Evolutionary conservation across 2,329 filamentous ascomycete genomes (phyloP).

Genomic region (Alternaria ventricosa): DNA sequence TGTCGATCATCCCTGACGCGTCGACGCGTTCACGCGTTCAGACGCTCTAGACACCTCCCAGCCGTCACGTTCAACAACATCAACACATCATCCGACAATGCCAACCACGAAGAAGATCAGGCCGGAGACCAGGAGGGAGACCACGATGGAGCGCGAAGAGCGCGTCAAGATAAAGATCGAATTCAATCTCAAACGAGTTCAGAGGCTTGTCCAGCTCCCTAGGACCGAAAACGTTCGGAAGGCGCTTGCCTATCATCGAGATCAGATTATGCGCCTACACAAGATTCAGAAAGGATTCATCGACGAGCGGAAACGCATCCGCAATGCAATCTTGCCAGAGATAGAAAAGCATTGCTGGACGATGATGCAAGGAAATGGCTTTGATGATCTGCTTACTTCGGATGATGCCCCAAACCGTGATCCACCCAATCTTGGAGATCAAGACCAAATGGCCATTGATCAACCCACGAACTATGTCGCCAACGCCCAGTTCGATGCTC

Average conservation of each 20-base stretch:
- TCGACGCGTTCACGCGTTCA: background rate
- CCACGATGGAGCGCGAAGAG: background rate
- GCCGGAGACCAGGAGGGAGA: background rate
- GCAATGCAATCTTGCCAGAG: background rate
- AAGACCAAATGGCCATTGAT: background rate
- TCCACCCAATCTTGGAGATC: background rate
- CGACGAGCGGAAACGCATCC: background rate
- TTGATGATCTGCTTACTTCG: background rate
- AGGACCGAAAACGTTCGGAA: background rate
- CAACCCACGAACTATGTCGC: background rate
- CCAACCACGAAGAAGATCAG: background rate
- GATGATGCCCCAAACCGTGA: background rate
- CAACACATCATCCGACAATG: background rate
- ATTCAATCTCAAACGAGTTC: background rate
- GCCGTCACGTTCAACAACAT: background rate
- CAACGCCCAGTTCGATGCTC: background rate
- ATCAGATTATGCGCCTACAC: background rate
- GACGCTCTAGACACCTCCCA: background rate
- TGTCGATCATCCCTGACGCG: background rate
- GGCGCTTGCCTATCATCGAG: background rate
- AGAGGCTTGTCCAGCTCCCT: background rate
- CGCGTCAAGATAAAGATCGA: background rate
- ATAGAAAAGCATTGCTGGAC: background rate
- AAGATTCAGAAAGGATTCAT: background rate
- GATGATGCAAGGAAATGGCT: background rate